Evolutionary conservation across 371 early-diverging fungal species (phyloP), one percentile per base, ranked within the genome.

Genomic region (Lichtheimia corymbifera): DNA sequence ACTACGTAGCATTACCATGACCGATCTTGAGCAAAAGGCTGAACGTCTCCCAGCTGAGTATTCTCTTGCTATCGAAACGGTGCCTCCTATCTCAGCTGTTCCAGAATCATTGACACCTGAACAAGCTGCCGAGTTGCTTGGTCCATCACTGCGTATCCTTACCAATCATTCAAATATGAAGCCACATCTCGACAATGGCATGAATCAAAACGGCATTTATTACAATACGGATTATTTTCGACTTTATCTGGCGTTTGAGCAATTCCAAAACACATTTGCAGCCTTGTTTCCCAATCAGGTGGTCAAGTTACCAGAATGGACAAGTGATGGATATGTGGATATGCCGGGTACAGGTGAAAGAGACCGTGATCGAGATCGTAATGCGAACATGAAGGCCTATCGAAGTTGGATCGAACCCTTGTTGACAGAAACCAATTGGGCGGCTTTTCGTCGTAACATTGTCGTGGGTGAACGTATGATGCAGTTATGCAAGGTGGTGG

Each of bases 121-220:
- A 42, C 64, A 75, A 58, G 66, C 66, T 15, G 66, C 65, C 3
- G 66, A 71, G 24, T 56, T 66, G 13, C 20, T 80, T 0, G 69
- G 65, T 42, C 78, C 77, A 5, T 53, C 76, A 24, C 50, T 77
- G 14, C 61, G 66, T n/a, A 70, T 76, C 11, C 62, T 80, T 3
- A 73, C 72, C 7, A 56, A 58, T 13, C 76, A 75, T 35, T 71
- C 77, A 13, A 80, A 77, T 25, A 76, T 76, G 74, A 80, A 80
- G 25, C 80, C 80, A 4, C 80, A 80, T 65, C 55, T 73, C 11
- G 77, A 77, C 18, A 80, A 80, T 30, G 80, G 80, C 28, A 77
- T 77, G 80, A 80, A 80, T 47, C 80, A 80, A 50, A 80, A 80
- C 40, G 80, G 80, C 41, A 80, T 80, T 13, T 73, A 80, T 45